Conservation (phyloP, 2,329 filamentous ascomycete species). For the Shiraia sp. region DNA sequence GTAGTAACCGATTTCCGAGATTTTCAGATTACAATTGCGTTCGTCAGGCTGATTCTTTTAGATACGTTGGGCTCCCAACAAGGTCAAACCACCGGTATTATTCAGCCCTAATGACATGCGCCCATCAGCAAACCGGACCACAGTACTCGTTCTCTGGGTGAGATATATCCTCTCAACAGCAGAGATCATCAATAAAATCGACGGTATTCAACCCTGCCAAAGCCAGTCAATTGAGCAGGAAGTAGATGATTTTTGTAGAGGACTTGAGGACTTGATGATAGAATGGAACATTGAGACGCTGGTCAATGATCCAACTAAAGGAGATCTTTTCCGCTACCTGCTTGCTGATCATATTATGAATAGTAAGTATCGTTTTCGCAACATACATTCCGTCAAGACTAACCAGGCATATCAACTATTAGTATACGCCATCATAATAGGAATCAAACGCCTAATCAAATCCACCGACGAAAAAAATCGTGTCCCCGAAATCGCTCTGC, state of each 20-base stretch:
- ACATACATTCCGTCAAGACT: not conserved
- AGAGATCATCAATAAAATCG: conserved; percentile 23
- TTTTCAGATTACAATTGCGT: not conserved
- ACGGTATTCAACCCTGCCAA: conserved; percentile 5
- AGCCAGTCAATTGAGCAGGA: conserved; percentile 7
- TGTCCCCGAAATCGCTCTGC: conserved; percentile 12
- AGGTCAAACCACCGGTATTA: conserved; percentile 24
- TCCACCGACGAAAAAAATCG: not conserved
- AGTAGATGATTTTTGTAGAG: conserved; percentile 19
- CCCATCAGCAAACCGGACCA: conserved; percentile 17
- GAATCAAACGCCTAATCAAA: conserved; percentile 22
- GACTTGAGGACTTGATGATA: conserved; percentile 21
- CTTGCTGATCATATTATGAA: conserved; percentile 23
- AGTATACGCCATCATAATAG: conserved; percentile 30
- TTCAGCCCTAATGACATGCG: conserved; percentile 22
- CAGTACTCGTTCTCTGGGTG: conserved; percentile 22
- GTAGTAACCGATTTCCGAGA: no score
- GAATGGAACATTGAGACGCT: conserved; percentile 25
- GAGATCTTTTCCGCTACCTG: conserved; percentile 14
- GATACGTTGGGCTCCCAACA: conserved; percentile 21
- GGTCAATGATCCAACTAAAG: conserved; percentile 9
- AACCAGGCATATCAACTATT: no score
- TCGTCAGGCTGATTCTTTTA: not conserved
- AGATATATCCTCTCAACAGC: conserved; percentile 24
- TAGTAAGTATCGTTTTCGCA: conserved; percentile 1